phyloP scores from a whole-genome alignment of 805 yeast species.

The Osmozyma mogii region DNA sequence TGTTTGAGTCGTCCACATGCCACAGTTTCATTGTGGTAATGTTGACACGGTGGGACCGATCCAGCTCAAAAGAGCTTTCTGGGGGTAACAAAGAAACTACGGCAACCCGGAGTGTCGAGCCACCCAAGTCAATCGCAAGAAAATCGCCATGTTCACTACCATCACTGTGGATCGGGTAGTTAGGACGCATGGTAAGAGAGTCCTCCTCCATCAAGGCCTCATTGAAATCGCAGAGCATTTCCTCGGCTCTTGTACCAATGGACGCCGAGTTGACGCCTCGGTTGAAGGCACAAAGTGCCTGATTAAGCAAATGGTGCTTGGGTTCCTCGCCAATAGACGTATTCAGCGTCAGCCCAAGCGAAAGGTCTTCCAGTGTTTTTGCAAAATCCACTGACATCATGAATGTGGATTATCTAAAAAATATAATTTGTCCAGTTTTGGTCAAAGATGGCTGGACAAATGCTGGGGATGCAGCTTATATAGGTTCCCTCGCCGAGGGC shows the following conservation, averaged over 20 bases:
- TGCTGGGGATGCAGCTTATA: background rate
- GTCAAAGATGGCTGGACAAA: background rate
- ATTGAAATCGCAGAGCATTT: constrained; percentile 18
- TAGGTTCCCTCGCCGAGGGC: too few relatives aligned
- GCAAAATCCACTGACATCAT: too few relatives aligned
- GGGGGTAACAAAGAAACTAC: constrained; percentile 25
- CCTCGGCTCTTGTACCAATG: constrained; percentile 13
- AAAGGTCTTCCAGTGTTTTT: constrained; percentile 3
- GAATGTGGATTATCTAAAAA: too few relatives aligned
- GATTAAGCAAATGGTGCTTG: constrained; percentile 2
- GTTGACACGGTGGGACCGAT: constrained; percentile 17
- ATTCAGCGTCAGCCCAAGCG: constrained; percentile 7
- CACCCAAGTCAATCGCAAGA: constrained; percentile 50
- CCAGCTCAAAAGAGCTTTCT: constrained; percentile 1
- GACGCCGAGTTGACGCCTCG: constrained; percentile 1
- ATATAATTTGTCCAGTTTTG: background rate
- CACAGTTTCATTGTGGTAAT: constrained; percentile 27
- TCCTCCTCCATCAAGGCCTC: constrained; percentile 21
- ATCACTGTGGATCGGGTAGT: constrained; percentile 28
- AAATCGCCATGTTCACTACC: constrained; percentile 30
- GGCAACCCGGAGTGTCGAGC: constrained; percentile 43
- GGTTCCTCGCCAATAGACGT: constrained; percentile 3
- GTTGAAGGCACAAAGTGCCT: constrained; percentile 6
- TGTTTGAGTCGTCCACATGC: constrained; percentile 30
- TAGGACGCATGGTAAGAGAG: constrained; percentile 32